phyloP scores from a whole-genome alignment of 2,329 filamentous ascomycete genomes.

The Fusarium neocosmosporiellum region DNA sequence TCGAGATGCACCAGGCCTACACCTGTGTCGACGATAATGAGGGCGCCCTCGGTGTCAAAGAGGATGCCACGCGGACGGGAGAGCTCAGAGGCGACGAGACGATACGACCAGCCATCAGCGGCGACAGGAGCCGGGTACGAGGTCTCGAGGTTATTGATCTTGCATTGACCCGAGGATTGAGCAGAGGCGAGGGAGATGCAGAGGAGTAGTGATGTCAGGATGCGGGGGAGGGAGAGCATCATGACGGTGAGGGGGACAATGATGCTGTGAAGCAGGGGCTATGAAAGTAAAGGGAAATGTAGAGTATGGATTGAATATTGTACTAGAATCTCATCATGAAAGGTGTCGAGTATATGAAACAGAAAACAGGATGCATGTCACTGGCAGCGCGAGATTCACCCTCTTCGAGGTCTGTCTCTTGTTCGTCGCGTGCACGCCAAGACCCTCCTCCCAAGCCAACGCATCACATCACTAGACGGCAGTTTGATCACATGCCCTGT shows the following conservation, averaged over 20 bases:
- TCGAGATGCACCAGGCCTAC: constrained; percentile 55
- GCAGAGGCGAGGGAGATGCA: constrained; percentile 9
- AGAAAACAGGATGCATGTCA: background rate
- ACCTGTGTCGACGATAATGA: constrained; percentile 59
- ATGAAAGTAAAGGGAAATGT: background rate
- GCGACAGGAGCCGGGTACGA: constrained; percentile 52
- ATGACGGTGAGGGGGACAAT: constrained; percentile 11
- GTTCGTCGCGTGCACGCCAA: background rate
- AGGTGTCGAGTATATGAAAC: background rate
- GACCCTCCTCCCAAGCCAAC: background rate
- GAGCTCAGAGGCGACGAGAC: constrained; percentile 56
- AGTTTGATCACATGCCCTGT: background rate
- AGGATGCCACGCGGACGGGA: constrained; percentile 57
- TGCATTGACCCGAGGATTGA: constrained; percentile 12
- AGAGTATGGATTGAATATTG: background rate
- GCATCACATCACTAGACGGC: background rate
- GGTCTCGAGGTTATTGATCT: constrained; percentile 46
- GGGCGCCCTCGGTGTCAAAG: constrained; percentile 57
- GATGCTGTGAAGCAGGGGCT: background rate
- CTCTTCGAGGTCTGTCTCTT: background rate
- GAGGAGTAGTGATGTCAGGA: constrained; percentile 12
- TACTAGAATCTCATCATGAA: background rate
- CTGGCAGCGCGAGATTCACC: background rate
- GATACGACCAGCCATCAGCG: constrained; percentile 57
- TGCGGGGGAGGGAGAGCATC: constrained; percentile 25